A percentile compares a stretch with the other conserved stretches of the same genome.
Conservation (phyloP, 139 green algal genomes). For the Penium margaritaceum region DNA sequence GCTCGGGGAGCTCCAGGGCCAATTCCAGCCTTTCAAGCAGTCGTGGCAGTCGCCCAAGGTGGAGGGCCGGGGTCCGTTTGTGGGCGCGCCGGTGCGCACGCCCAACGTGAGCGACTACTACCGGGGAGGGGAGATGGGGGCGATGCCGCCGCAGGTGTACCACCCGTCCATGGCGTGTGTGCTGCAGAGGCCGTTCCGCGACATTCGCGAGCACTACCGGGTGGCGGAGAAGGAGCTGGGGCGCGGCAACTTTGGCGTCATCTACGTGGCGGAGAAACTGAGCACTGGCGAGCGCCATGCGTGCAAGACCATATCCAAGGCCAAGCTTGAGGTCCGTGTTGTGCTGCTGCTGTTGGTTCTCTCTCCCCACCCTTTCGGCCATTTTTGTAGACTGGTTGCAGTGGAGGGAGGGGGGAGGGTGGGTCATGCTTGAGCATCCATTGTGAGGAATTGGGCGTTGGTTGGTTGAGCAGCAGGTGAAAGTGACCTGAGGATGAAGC, state of each 20-base stretch:
- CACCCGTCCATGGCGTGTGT: neutral
- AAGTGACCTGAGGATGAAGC: too few species aligned
- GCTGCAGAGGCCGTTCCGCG: neutral
- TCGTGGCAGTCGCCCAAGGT: too few species aligned
- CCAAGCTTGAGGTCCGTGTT: neutral
- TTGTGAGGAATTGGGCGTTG: too few species aligned
- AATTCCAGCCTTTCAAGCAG: too few species aligned
- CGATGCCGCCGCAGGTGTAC: neutral
- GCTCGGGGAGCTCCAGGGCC: too few species aligned
- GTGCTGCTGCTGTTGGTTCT: too few species aligned
- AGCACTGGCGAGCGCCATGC: neutral
- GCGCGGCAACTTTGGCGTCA: neutral
- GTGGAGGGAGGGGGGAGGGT: too few species aligned
- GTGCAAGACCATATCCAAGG: constrained; percentile 5
- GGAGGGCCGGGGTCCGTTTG: too few species aligned
- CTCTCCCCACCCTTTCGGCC: too few species aligned
- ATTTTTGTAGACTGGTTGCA: too few species aligned
- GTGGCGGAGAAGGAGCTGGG: constrained; percentile 3
- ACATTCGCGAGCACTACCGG: neutral
- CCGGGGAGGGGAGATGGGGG: constrained; percentile 1
- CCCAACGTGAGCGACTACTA: constrained; percentile 7
- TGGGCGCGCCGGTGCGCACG: constrained; percentile 1
- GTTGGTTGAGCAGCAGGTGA: too few species aligned
- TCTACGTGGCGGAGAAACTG: neutral
- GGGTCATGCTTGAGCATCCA: too few species aligned